Percentiles rank a stretch among this genome's conserved stretches.
phyloP scores from a whole-genome alignment of 257 asterid genomes.

The Oldenlandia corymbosa region DNA sequence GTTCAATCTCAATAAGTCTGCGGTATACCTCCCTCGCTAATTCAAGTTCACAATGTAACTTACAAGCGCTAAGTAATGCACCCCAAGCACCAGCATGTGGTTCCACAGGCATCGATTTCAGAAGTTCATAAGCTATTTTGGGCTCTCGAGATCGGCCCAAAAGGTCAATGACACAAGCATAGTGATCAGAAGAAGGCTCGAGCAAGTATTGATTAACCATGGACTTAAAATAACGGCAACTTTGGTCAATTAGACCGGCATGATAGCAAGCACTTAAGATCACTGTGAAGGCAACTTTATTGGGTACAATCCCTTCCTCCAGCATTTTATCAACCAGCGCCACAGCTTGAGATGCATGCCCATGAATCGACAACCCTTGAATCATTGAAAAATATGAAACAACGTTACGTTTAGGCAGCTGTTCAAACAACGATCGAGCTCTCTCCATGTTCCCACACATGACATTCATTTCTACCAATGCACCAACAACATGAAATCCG shows the following conservation, averaged over 20 bases:
- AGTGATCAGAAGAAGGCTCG: slow-evolving; percentile 63
- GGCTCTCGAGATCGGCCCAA: slow-evolving; percentile 71
- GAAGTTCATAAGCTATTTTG: slow-evolving; percentile 64
- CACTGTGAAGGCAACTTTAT: slow-evolving; percentile 24
- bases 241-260: slow-evolving; percentile 57
- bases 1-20: slow-evolving; percentile 63
- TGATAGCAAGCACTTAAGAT: slow-evolving; percentile 50
- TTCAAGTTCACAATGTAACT: slow-evolving; percentile 46
- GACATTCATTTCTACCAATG: slow-evolving; percentile 71
- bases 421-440: slow-evolving; percentile 10
- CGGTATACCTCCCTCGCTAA: slow-evolving; percentile 49
- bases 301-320: slow-evolving; percentile 59
- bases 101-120: slow-evolving; percentile 46
- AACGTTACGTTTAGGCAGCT: not conserved
- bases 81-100: slow-evolving; percentile 83
- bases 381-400: slow-evolving; percentile 47
- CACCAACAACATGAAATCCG: slow-evolving; percentile 47
- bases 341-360: slow-evolving; percentile 46
- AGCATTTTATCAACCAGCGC: slow-evolving; percentile 52
- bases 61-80: slow-evolving; percentile 72
- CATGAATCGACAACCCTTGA: slow-evolving; percentile 62
- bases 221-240: slow-evolving; percentile 43
- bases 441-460: slow-evolving; percentile 79
- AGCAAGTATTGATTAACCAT: slow-evolving; percentile 39
- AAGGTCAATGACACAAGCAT: slow-evolving; percentile 65